phyloP scores from a whole-genome alignment of 2,329 filamentous ascomycete species.

The Arthrobotrys sinensis region DNA sequence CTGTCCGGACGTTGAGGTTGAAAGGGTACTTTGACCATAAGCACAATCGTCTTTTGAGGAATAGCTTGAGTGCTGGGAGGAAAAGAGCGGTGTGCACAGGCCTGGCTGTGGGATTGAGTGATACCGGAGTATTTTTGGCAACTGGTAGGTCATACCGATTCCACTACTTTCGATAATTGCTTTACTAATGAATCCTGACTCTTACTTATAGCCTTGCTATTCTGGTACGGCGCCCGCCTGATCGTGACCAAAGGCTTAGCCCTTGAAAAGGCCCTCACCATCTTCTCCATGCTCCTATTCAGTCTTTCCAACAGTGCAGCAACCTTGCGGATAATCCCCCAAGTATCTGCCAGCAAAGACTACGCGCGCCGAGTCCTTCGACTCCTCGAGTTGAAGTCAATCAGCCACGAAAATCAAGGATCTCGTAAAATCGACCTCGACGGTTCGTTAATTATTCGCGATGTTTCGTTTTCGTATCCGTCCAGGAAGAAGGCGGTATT shows the following conservation, averaged over 20 bases:
- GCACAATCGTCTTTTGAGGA: slow-evolving; percentile 72
- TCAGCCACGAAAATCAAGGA: slow-evolving; percentile 75
- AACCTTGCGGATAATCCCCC: slow-evolving; percentile 82
- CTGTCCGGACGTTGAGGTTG: slow-evolving; percentile 81
- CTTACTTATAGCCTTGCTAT: slow-evolving; percentile 75
- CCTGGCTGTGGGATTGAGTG: slow-evolving; percentile 82
- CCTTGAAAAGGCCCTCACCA: slow-evolving; percentile 74
- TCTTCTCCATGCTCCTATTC: slow-evolving; percentile 87
- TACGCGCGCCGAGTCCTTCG: slow-evolving; percentile 81
- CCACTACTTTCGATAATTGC: background rate
- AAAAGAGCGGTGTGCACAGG: slow-evolving; percentile 78
- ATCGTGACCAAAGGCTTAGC: slow-evolving; percentile 71
- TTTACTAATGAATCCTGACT: slow-evolving; percentile 22
- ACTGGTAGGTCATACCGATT: slow-evolving; percentile 69
- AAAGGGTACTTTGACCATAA: slow-evolving; percentile 80
- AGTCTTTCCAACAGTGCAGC: slow-evolving; percentile 80
- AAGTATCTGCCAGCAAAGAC: slow-evolving; percentile 81
- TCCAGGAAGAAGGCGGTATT: slow-evolving; percentile 74
- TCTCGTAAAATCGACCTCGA: slow-evolving; percentile 61
- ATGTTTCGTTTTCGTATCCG: slow-evolving; percentile 81
- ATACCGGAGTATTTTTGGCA: slow-evolving; percentile 79
- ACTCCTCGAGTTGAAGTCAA: slow-evolving; percentile 75
- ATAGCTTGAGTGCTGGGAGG: slow-evolving; percentile 75
- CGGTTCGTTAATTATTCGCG: slow-evolving; percentile 74
- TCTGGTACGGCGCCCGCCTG: slow-evolving; percentile 83